Conservation (phyloP, 202 grass and related monocot species). For the Setaria italica region DNA sequence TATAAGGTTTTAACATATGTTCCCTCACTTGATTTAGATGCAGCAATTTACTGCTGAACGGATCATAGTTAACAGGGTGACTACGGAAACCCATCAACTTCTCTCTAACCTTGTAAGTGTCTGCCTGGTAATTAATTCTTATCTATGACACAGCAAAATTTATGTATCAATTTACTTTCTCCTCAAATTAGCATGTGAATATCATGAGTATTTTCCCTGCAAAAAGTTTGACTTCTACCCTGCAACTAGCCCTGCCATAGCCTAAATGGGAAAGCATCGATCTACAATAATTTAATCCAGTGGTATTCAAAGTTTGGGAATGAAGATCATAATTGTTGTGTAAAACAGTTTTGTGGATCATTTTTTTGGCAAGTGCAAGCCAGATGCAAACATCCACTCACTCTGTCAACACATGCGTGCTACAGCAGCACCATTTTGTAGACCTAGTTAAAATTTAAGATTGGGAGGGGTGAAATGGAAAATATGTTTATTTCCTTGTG, state of each 20-base stretch:
- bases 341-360: neutral
- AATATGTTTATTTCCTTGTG: neutral
- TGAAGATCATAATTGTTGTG: neutral
- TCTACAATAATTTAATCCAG: neutral
- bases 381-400: too few species aligned
- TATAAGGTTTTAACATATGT: neutral
- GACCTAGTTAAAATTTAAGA: neutral
- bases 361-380: too few species aligned
- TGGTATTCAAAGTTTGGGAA: neutral
- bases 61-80: too few species aligned
- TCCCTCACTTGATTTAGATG: constrained; percentile 22
- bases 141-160: too few species aligned
- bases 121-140: too few species aligned
- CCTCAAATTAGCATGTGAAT: neutral
- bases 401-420: too few species aligned
- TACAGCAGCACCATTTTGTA: too few species aligned
- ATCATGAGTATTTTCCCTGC: neutral
- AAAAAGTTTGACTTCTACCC: neutral
- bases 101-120: too few species aligned
- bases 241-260: neutral
- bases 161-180: neutral
- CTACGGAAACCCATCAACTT: too few species aligned
- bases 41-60: constrained; percentile 51
- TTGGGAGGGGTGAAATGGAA: neutral
- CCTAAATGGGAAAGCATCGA: neutral